Conservation (phyloP, 2,329 filamentous ascomycete species). For the Dothidotthia symphoricarpi region DNA sequence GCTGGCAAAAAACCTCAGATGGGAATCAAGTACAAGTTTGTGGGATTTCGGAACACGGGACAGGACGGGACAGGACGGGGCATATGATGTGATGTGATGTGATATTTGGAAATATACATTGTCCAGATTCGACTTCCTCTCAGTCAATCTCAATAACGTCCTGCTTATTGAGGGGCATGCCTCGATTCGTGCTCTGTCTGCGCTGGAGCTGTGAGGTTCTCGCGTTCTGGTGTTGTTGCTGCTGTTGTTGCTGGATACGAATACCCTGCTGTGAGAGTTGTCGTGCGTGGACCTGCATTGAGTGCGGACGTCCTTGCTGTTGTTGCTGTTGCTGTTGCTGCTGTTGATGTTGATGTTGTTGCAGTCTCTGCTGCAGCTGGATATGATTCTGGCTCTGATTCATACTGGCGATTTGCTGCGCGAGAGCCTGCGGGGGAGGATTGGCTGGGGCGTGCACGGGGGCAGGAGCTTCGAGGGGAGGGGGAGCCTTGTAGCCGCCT, state of each 20-base stretch:
- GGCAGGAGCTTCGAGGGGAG: constrained; percentile 10
- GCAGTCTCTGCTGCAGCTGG: constrained; percentile 8
- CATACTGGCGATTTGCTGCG: constrained; percentile 3
- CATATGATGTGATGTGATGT: too few relatives aligned
- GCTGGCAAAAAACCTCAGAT: too few relatives aligned
- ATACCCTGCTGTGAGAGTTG: constrained; percentile 4
- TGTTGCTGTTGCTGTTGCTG: constrained; percentile 10
- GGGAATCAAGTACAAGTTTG: too few relatives aligned
- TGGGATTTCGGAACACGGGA: too few relatives aligned
- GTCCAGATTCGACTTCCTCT: too few relatives aligned
- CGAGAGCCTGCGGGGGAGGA: not conserved
- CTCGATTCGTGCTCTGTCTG: constrained; percentile 5
- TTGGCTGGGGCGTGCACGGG: constrained; percentile 2
- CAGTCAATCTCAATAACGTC: constrained; percentile 30
- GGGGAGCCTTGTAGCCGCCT: constrained; percentile 24
- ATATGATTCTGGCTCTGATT: constrained; percentile 3
- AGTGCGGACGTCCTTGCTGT: constrained; percentile 11
- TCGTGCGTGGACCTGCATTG: not conserved
- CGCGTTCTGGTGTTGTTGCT: constrained; percentile 5
- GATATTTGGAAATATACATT: too few relatives aligned
- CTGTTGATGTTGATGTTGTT: constrained; percentile 9
- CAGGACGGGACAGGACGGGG: too few relatives aligned
- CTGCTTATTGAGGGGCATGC: constrained; percentile 6
- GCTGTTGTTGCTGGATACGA: constrained; percentile 5
- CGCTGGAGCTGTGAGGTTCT: constrained; percentile 8